Base-by-base conservation (phyloP, 208 protist genomes). In the Trypanosoma avium region DNA sequence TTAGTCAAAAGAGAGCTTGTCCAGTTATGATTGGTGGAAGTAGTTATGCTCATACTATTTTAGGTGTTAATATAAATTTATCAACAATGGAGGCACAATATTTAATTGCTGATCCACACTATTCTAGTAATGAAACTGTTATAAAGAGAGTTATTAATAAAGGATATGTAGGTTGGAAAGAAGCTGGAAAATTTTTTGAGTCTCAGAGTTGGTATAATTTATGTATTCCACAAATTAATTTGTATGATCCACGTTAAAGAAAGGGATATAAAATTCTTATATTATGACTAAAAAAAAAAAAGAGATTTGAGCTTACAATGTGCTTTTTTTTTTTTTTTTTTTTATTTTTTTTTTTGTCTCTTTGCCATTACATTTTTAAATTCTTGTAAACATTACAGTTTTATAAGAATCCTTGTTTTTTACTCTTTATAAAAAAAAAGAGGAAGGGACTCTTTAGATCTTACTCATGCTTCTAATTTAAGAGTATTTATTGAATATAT, bases 21-120 rank as follows among this genome's bases (percentile, higher is more conserved):
- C 97, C 97, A 3, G 81, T 98, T 13, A 98, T 98, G 97, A 98
- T 98, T 72, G 97, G 97, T 22, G 94, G 94, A 40, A 96, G 95
- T 60, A 94, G 88, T 48, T 91, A 98, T 59, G 97, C 97, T 2
- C 96, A 98, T 65, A 98, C 97, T 17, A 84, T 98, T 26, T 63
- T 98, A 7, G 97, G 97, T 43, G 67, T 98, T n/a, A 75, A 94
- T 49, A 79, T 82, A 19, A 93, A 98, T 74, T 61, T 81, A 61
- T 43, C 67, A 33, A 98, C 86, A 5, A 82, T 88, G 64, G 91
- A 92, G 60, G 77, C 76, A 30, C 76, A 65, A 45, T 97, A 95
- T 47, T 73, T 98, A 8, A 90, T 98, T 22, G 67, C 97, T 0
- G 97, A 98, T 66, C 97, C 97, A 12, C 97, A 98, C 76, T 98